These are phyloP conservation scores for Phaffia tasmanica DNA, from an alignment of 768 basidiomycete genomes.

Conservation along the genomic window DNA sequence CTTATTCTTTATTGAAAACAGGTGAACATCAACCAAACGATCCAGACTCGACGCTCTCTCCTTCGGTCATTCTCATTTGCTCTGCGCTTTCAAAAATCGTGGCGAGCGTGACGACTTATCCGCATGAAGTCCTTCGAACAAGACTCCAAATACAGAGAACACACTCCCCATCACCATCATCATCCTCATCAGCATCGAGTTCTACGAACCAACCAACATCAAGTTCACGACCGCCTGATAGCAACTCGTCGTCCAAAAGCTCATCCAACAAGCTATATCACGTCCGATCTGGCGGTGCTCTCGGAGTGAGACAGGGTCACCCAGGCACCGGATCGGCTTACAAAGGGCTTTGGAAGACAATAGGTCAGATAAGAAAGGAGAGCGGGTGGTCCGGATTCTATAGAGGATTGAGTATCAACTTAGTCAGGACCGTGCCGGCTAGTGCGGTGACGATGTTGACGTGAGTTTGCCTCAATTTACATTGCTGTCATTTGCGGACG, in stretches of 20 bases:
- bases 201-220: conserved; percentile 11
- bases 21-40: conserved; percentile 27
- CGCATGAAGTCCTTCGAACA: conserved; percentile 98
- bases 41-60: conserved; percentile 42
- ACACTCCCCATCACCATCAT: conserved; percentile 9
- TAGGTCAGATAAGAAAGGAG: conserved; percentile 57
- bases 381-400: conserved; percentile 88
- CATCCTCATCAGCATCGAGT: conserved; percentile 31
- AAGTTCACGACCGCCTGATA: background rate
- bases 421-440: conserved; percentile 88
- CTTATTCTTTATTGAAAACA: conserved; percentile 29
- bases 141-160: conserved; percentile 62
- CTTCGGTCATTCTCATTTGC: conserved; percentile 64
- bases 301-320: conserved; percentile 8
- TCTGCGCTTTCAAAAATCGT: conserved; percentile 93
- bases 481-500: background rate
- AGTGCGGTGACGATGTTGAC: conserved; percentile 92
- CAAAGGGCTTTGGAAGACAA: conserved; percentile 44
- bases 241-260: background rate
- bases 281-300: conserved; percentile 9
- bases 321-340: conserved; percentile 49
- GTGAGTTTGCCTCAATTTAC: conserved; percentile 42
- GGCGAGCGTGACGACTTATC: conserved; percentile 89
- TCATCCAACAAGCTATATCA: background rate
- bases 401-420: conserved; percentile 84